Evolutionary conservation across 257 asterid genomes (phyloP).

Genomic region (Solanum ossicruentum): DNA sequence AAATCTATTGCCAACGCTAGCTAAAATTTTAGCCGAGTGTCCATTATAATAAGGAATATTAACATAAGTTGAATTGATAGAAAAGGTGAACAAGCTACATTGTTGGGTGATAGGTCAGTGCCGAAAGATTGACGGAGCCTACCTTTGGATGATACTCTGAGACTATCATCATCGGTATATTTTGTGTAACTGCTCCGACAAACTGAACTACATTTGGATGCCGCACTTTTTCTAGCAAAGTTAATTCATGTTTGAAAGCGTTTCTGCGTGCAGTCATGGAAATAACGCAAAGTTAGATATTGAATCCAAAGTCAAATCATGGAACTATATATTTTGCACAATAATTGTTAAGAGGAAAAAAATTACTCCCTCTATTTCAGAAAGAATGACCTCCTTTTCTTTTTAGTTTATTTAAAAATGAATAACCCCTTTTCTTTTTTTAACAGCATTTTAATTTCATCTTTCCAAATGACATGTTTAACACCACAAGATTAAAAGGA

Average conservation of each 20-base stretch:
- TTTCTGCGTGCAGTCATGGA: constrained; percentile 44
- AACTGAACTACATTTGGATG: constrained; percentile 96
- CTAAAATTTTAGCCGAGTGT: neutral
- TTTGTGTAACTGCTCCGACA: constrained; percentile 98
- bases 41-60: neutral
- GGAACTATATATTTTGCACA: neutral
- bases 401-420: too few relatives aligned
- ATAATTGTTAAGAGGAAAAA: neutral
- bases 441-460: too few relatives aligned
- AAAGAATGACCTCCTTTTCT: too few relatives aligned
- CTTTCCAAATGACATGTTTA: too few relatives aligned
- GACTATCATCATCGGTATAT: constrained; percentile 93
- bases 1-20: neutral
- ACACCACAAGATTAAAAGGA: too few relatives aligned
- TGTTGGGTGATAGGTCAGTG: neutral
- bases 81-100: neutral
- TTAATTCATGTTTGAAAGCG: constrained; percentile 71
- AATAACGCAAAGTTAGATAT: neutral
- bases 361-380: neutral
- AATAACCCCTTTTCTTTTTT: too few relatives aligned
- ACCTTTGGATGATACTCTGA: constrained; percentile 76
- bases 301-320: neutral
- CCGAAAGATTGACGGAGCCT: constrained; percentile 24
- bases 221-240: constrained; percentile 84
- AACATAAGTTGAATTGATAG: neutral